A percentile compares a stretch with the other conserved stretches of the same genome.
Conservation (phyloP, 108 stramenopile species). For the Fistulifera pelliculosa region DNA sequence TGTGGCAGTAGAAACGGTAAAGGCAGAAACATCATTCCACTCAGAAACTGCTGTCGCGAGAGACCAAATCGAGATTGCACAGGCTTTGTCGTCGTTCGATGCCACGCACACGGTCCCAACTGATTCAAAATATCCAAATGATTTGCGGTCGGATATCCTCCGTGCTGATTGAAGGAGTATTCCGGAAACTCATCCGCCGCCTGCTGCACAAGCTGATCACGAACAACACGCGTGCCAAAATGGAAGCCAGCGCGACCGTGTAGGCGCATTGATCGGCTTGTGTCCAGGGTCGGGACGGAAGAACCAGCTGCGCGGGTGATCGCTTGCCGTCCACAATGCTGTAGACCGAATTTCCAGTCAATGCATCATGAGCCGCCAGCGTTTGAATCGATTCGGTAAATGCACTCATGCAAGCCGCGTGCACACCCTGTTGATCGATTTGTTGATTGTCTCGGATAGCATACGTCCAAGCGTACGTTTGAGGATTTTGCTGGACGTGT, state of each 20-base stretch:
- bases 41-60: too few relatives aligned
- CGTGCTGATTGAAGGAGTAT: constrained; percentile 51
- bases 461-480: constrained; percentile 31
- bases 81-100: constrained; percentile 58
- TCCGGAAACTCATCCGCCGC: constrained; percentile 38
- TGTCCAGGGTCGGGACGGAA: constrained; percentile 60
- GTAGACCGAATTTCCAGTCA: constrained; percentile 17
- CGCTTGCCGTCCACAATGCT: constrained; percentile 68
- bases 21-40: too few relatives aligned
- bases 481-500: constrained; percentile 28
- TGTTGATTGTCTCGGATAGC: constrained; percentile 29
- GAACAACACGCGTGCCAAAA: constrained; percentile 49
- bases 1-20: too few relatives aligned
- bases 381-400: constrained; percentile 64
- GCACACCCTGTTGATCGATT: constrained; percentile 50
- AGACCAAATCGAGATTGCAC: constrained; percentile 16
- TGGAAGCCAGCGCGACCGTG: constrained; percentile 60
- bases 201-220: constrained; percentile 36
- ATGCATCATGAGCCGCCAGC: constrained; percentile 15
- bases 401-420: constrained; percentile 41
- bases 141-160: constrained; percentile 43
- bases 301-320: constrained; percentile 8
- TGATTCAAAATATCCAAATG: constrained; percentile 51
- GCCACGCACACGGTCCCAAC: constrained; percentile 43
- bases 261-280: constrained; percentile 61